These are phyloP conservation scores for Entomortierella lignicola DNA, from an alignment of 192 early-diverging fungal species.

Conservation along the genomic window DNA sequence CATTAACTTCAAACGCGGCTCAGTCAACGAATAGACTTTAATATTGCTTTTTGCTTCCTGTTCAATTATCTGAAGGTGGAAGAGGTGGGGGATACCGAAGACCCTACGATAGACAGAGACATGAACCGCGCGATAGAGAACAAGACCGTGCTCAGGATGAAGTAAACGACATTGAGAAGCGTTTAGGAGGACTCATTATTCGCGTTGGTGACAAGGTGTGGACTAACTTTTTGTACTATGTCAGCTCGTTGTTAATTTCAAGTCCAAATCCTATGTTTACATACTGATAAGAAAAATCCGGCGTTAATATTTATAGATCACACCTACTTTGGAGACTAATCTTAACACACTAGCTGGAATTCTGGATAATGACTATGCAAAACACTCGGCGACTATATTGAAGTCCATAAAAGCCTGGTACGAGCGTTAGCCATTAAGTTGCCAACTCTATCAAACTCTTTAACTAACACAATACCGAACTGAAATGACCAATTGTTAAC, in stretches of 20 bases:
- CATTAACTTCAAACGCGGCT: no score
- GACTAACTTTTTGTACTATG: not conserved
- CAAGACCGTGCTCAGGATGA: conserved; percentile 58
- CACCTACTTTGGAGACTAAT: conserved; percentile 71
- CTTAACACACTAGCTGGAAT: conserved; percentile 75
- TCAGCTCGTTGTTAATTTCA: not conserved
- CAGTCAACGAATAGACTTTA: no score
- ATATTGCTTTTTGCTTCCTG: not conserved
- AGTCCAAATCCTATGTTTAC: no score
- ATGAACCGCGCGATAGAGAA: conserved; percentile 40
- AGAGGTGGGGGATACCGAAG: conserved; percentile 30
- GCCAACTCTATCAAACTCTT: conserved; percentile 15
- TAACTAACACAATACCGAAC: not conserved
- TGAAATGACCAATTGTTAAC: conserved; percentile 1
- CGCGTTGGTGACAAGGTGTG: conserved; percentile 79
- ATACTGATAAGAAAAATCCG: no score
- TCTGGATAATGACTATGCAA: conserved; percentile 75
- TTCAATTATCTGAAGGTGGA: not conserved
- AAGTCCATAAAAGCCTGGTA: conserved; percentile 72
- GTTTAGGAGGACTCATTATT: conserved; percentile 76
- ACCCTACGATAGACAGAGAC: conserved; percentile 38
- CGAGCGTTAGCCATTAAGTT: not conserved
- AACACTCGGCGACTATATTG: conserved; percentile 71
- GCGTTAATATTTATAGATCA: conserved; percentile 42
- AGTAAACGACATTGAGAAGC: conserved; percentile 71